A percentile compares a stretch with the other conserved stretches of the same genome.
Conservation (phyloP, 257 asterid species). For the Dorcoceras hygrometricum region DNA sequence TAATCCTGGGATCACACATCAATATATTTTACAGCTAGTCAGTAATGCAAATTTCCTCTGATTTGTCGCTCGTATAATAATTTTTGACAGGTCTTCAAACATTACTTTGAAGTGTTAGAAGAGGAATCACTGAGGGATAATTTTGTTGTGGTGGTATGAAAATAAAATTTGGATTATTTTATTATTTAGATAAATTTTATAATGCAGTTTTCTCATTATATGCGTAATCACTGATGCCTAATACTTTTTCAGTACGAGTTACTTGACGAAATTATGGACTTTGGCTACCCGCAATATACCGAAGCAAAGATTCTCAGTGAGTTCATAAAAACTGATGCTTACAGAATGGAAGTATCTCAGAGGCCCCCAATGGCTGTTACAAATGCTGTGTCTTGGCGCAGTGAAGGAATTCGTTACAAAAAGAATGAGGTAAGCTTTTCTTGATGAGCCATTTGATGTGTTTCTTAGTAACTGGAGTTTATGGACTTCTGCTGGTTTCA, state of each 20-base stretch:
- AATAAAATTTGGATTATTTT: conserved; percentile 17
- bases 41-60: conserved; percentile 19
- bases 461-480: conserved; percentile 21
- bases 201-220: conserved; percentile 4
- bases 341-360: conserved; percentile 96
- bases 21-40: conserved; percentile 19
- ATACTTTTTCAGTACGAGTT: conserved; percentile 69
- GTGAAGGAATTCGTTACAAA: conserved; percentile 95
- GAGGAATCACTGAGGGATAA: conserved; percentile 98
- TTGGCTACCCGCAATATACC: conserved; percentile 97
- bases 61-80: conserved; percentile 11
- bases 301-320: conserved; percentile 99
- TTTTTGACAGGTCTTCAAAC: conserved; percentile 83
- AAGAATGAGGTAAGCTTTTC: conserved; percentile 79
- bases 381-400: conserved; percentile 99
- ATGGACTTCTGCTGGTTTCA: conserved; percentile 37
- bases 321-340: conserved; percentile 99
- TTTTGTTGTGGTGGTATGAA: conserved; percentile 96
- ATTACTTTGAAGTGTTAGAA: conserved; percentile 96
- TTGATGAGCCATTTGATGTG: conserved; percentile 6
- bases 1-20: conserved; percentile 23
- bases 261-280: conserved; percentile 99
- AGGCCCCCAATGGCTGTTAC: conserved; percentile 99
- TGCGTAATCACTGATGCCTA: conserved; percentile 23
- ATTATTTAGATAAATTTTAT: conserved; percentile 20